These are phyloP conservation scores for Phytophthora idaei DNA, from an alignment of 352 stramenopile genomes.

Conservation along the genomic window DNA sequence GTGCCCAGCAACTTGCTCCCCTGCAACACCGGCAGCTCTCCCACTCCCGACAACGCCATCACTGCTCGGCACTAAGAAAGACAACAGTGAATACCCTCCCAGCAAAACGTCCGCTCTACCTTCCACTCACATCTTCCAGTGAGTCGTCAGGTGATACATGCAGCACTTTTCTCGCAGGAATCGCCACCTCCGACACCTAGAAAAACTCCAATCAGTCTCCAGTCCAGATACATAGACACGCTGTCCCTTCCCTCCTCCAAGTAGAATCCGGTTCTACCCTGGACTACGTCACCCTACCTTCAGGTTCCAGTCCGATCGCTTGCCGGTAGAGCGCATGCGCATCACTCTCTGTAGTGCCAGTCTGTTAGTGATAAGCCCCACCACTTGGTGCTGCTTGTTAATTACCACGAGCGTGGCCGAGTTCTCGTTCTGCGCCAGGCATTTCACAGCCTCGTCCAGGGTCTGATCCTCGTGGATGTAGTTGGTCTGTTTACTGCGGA, in stretches of 20 bases:
- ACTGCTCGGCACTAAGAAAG: constrained; percentile 66
- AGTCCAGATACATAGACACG: neutral
- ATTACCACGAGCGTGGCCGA: constrained; percentile 81
- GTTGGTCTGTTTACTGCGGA: constrained; percentile 76
- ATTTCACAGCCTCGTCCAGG: constrained; percentile 70
- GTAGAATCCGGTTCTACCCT: neutral
- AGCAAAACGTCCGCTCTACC: neutral
- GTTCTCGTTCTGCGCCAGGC: constrained; percentile 73
- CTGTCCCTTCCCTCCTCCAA: neutral
- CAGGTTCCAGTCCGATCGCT: constrained; percentile 53
- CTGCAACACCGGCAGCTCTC: constrained; percentile 71
- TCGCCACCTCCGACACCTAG: constrained; percentile 66
- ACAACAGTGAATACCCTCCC: neutral
- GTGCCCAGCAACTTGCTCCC: constrained; percentile 75
- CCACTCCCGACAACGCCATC: constrained; percentile 73
- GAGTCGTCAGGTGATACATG: constrained; percentile 79
- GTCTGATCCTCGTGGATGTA: constrained; percentile 70
- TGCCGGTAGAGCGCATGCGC: constrained; percentile 56
- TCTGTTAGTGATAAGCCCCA: constrained; percentile 84
- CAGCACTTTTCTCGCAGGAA: constrained; percentile 74
- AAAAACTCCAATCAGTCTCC: neutral
- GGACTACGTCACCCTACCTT: constrained; percentile 39
- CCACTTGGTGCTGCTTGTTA: constrained; percentile 65
- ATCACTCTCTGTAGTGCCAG: constrained; percentile 62
- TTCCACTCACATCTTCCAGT: constrained; percentile 61